These are phyloP conservation scores for Coemansia sp. DNA, from an alignment of 192 early-diverging fungal species.

Conservation along the genomic window DNA sequence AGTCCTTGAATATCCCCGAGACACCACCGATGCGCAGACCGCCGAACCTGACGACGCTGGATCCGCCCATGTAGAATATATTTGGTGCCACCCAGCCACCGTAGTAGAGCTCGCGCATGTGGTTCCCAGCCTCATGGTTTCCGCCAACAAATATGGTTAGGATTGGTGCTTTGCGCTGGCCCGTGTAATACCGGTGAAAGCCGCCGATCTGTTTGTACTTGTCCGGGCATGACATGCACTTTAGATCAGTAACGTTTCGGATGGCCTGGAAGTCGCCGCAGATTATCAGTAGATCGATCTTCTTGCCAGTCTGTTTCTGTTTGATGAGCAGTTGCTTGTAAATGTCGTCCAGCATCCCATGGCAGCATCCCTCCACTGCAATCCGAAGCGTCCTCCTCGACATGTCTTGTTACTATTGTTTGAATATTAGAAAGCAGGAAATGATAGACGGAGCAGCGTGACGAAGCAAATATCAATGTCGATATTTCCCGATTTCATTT, in stretches of 20 bases:
- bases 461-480: too few relatives aligned
- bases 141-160: slow-evolving; percentile 97
- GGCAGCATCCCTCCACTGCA: slow-evolving; percentile 96
- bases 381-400: slow-evolving; percentile 53
- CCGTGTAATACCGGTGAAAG: slow-evolving; percentile 95
- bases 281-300: slow-evolving; percentile 89
- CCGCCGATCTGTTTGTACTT: slow-evolving; percentile 82
- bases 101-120: slow-evolving; percentile 94
- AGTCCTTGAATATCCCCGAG: slow-evolving; percentile 83
- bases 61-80: slow-evolving; percentile 89
- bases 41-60: slow-evolving; percentile 84
- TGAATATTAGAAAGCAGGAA: neutral
- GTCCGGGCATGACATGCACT: slow-evolving; percentile 77
- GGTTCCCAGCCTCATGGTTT: slow-evolving; percentile 96
- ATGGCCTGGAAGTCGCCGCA: slow-evolving; percentile 98
- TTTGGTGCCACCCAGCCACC: slow-evolving; percentile 95
- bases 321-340: slow-evolving; percentile 60
- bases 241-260: slow-evolving; percentile 80
- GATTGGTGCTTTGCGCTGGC: slow-evolving; percentile 71
- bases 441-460: too few relatives aligned
- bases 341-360: slow-evolving; percentile 90
- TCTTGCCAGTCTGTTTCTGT: slow-evolving; percentile 60
- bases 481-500: too few relatives aligned
- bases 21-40: slow-evolving; percentile 90
- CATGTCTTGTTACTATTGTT: neutral